These are phyloP conservation scores for Populus hybrid DNA, from an alignment of 441 rosid species.

Conservation along the genomic window DNA sequence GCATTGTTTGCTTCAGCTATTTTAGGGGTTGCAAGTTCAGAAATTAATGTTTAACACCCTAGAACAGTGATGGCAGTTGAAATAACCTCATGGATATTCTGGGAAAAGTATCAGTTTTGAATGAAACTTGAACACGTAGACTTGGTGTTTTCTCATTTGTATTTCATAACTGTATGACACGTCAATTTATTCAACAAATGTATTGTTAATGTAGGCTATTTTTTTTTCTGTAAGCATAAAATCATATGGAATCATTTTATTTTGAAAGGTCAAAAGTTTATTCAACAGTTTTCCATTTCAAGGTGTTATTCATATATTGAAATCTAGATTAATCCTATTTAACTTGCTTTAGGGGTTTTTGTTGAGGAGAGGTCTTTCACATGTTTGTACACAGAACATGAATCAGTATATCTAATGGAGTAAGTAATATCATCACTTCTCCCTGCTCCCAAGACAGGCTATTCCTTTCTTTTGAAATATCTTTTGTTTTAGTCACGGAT, in stretches of 20 bases:
- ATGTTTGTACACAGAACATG: conserved; percentile 66
- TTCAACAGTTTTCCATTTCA: too few species aligned
- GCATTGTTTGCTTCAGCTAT: neutral
- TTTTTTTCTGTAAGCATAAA: neutral
- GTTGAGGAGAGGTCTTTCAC: conserved; percentile 80
- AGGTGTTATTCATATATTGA: neutral
- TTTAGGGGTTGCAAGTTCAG: neutral
- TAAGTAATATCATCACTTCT: conserved; percentile 35
- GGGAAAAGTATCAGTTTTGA: neutral
- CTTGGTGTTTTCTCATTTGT: conserved; percentile 10
- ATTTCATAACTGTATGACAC: neutral
- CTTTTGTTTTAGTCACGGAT: neutral
- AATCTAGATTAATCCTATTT: conserved; percentile 12
- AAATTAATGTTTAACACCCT: neutral
- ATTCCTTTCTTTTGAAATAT: neutral
- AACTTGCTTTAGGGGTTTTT: conserved; percentile 60
- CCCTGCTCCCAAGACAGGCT: neutral
- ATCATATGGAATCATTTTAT: neutral
- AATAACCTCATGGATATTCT: neutral
- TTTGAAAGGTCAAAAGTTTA: neutral
- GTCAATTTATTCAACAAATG: neutral
- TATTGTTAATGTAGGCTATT: neutral
- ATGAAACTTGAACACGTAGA: neutral
- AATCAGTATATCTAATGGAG: conserved; percentile 75
- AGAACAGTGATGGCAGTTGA: neutral